These are phyloP conservation scores for Leishmania aethiopica DNA, from an alignment of 208 protist genomes.

Conservation along the genomic window DNA sequence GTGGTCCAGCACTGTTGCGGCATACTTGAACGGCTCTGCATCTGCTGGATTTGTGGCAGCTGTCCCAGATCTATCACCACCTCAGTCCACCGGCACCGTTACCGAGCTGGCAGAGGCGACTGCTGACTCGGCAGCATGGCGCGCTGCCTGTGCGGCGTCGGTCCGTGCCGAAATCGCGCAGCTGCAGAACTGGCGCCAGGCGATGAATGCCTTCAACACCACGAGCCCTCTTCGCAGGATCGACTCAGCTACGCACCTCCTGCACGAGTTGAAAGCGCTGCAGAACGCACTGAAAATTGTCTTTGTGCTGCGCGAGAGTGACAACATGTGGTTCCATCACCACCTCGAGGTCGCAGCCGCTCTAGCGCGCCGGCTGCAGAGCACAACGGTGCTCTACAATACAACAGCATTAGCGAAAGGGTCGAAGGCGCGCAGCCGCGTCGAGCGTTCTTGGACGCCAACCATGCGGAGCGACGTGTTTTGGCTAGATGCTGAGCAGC, in stretches of 20 bases:
- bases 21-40: background rate
- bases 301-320: constrained; percentile 53
- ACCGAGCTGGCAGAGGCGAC: constrained; percentile 16
- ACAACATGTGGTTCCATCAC: constrained; percentile 40
- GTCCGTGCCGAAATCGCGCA: background rate
- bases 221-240: constrained; percentile 40
- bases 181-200: constrained; percentile 28
- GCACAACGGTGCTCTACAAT: constrained; percentile 26
- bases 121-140: constrained; percentile 3
- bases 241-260: constrained; percentile 25
- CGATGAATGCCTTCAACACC: constrained; percentile 18
- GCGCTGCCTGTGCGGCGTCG: background rate
- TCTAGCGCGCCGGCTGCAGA: constrained; percentile 27
- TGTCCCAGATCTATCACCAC: background rate
- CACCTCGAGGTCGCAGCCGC: constrained; percentile 35
- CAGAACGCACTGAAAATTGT: constrained; percentile 40
- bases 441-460: constrained; percentile 25
- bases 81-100: constrained; percentile 6
- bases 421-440: constrained; percentile 13
- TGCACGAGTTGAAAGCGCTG: constrained; percentile 30
- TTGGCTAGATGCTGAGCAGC: constrained; percentile 55
- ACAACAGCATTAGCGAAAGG: constrained; percentile 8
- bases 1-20: constrained; percentile 12
- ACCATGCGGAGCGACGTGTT: constrained; percentile 27
- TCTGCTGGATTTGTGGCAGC: background rate